These are phyloP conservation scores for Collybia nuda DNA, from an alignment of 768 basidiomycete genomes.

Conservation along the genomic window DNA sequence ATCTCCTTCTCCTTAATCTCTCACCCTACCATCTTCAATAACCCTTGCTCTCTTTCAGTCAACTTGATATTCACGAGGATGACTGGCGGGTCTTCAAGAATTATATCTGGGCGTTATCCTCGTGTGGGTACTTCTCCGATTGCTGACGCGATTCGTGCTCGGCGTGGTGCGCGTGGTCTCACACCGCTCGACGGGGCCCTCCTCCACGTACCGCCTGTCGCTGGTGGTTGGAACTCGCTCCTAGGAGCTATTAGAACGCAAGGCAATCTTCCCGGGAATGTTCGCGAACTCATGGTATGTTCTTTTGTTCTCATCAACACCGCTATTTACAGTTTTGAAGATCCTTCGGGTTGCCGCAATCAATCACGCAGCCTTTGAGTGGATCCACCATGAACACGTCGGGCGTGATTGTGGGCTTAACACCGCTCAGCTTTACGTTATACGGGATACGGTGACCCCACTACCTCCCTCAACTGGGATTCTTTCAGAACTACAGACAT, in stretches of 20 bases:
- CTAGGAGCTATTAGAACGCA: conserved; percentile 49
- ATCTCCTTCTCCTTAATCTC: too few species aligned
- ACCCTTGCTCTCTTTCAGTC: conserved; percentile 1
- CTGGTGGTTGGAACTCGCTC: conserved; percentile 50
- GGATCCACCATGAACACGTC: conserved; percentile 56
- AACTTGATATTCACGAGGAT: conserved; percentile 2
- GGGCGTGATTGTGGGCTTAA: conserved; percentile 51
- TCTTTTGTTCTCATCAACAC: neutral
- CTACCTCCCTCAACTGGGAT: conserved; percentile 36
- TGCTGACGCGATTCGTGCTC: conserved; percentile 48
- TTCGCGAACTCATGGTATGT: conserved; percentile 52
- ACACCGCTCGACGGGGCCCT: conserved; percentile 50
- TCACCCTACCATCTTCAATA: neutral
- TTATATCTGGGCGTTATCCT: conserved; percentile 45
- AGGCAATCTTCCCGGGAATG: conserved; percentile 44
- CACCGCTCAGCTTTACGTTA: conserved; percentile 50
- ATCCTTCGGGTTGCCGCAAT: conserved; percentile 52
- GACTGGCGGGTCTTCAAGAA: conserved; percentile 25
- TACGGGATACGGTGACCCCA: conserved; percentile 47
- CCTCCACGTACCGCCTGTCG: conserved; percentile 46
- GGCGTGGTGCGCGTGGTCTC: conserved; percentile 47
- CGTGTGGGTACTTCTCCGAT: conserved; percentile 38
- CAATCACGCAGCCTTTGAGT: conserved; percentile 51
- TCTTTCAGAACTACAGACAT: conserved; percentile 46
- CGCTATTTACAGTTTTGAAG: conserved; percentile 18